These are phyloP conservation scores for Vickermania ingenoplastis DNA, from an alignment of 208 protist species.

Conservation along the genomic window DNA sequence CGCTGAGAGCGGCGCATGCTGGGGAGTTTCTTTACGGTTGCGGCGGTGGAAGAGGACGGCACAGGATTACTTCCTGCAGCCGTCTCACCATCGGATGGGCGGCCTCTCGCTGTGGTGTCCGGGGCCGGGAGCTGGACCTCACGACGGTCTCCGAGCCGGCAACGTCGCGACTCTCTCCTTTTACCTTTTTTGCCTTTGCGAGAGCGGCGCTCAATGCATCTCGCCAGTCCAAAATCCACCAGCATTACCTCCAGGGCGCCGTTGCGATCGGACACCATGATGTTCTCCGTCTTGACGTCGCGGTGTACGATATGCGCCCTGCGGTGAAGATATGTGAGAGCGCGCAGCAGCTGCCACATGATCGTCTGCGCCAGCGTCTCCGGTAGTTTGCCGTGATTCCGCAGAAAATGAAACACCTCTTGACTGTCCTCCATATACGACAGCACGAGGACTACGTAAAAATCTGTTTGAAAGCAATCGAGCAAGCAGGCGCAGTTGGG, in stretches of 20 bases:
- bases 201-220: too few species aligned
- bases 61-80: too few species aligned
- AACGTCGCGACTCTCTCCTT: too few species aligned
- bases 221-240: slow-evolving; percentile 79
- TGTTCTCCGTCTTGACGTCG: slow-evolving; percentile 86
- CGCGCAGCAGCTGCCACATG: slow-evolving; percentile 61
- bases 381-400: slow-evolving; percentile 38
- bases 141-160: too few species aligned
- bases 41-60: too few species aligned
- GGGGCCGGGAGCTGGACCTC: too few species aligned
- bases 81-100: too few species aligned
- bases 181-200: too few species aligned
- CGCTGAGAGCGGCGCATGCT: too few species aligned
- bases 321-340: slow-evolving; percentile 73
- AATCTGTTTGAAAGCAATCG: slow-evolving; percentile 65
- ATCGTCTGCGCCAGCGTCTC: slow-evolving; percentile 52
- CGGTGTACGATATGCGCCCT: slow-evolving; percentile 68
- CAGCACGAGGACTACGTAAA: slow-evolving; percentile 81
- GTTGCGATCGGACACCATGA: slow-evolving; percentile 42
- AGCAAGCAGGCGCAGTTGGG: slow-evolving; percentile 59
- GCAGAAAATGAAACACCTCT: slow-evolving; percentile 65
- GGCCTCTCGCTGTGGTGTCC: too few species aligned
- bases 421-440: slow-evolving; percentile 59
- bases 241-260: slow-evolving; percentile 44
- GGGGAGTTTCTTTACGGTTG: too few species aligned